phyloP scores from a whole-genome alignment of 129 eudicot genomes.

The Flaveria ramosissima region DNA sequence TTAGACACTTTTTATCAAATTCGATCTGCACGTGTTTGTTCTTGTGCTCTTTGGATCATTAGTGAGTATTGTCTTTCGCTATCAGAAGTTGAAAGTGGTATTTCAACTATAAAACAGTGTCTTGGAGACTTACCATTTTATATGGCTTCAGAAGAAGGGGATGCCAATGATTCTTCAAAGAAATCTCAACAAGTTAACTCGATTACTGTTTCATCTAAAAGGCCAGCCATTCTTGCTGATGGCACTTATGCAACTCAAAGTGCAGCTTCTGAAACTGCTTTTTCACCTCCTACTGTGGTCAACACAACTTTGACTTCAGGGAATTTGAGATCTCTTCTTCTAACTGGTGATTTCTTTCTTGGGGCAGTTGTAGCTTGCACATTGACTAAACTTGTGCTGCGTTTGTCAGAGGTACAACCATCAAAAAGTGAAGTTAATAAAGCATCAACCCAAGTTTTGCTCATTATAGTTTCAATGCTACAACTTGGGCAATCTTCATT shows the following conservation, averaged over 20 bases:
- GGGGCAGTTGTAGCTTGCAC: constrained; percentile 96
- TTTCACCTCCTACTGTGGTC: constrained; percentile 80
- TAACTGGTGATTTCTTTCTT: constrained; percentile 91
- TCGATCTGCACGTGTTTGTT: constrained; percentile 93
- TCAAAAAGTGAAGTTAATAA: constrained; percentile 77
- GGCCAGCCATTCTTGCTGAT: constrained; percentile 92
- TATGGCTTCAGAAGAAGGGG: constrained; percentile 72
- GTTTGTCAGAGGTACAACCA: constrained; percentile 87
- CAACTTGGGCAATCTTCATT: constrained; percentile 90
- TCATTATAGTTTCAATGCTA: constrained; percentile 74
- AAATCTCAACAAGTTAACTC: constrained; percentile 71
- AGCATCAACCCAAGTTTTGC: constrained; percentile 57
- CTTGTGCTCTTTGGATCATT: constrained; percentile 97
- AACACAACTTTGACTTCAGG: constrained; percentile 74
- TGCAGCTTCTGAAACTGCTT: constrained; percentile 91
- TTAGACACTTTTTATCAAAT: constrained; percentile 93
- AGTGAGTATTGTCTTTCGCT: constrained; percentile 96
- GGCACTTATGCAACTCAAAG: constrained; percentile 98
- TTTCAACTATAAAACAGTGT: constrained; percentile 84
- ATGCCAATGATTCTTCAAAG: constrained; percentile 64
- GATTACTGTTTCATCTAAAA: constrained; percentile 76
- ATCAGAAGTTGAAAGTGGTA: constrained; percentile 93
- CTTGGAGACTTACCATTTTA: constrained; percentile 94
- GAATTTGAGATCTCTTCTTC: constrained; percentile 85
- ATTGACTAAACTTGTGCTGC: constrained; percentile 80